Evolutionary conservation across 768 basidiomycete species (phyloP), one percentile per base, ranked within the genome.

Genomic region (Calocybe cyanea): DNA sequence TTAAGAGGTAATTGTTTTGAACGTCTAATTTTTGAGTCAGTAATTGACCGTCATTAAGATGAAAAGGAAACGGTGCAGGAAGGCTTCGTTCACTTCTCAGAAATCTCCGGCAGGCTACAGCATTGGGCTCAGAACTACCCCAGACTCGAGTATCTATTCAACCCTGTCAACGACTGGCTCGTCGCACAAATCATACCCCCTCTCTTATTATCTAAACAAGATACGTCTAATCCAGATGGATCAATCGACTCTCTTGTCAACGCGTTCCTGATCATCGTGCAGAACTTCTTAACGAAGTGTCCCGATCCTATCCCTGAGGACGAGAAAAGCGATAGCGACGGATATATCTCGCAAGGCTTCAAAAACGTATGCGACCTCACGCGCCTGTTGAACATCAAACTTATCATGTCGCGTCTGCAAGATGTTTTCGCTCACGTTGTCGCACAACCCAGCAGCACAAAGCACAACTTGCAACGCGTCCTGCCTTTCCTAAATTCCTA

Each of bases 401-500:
- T 62, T 13, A 64, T 85, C 31, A 50, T 62, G 23, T 58, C 69
- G 1, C 67, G 64, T 4, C 48, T 88, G 19, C 56, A 72, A 21
- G 49, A 49, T 23, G 56, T 73, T 4, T 54, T 84, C 20, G 40
- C 57, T 8, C 53, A 57, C 15, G 60, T 85, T n/a, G 60, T 71
- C 2, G 57, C 60, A 4, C 52, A 63, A 21, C 51, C 68, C 3
- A 58, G 62, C 1, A 54, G 60, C 15, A 53, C 77, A 10, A 59
- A 62, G 35, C 55, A 48, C 21, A 58, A 58, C 38, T 50, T 81
- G 35, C 66, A 64, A 56, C 68, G 77, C 52, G 50, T 83, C n/a
- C 52, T 85, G 7, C 92, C 94, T 0, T 96, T 96, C 78, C 61
- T 95, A 18, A 65, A 78, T 2, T 63, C 66, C 18, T 93, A 91